Percentiles rank a stretch among this genome's conserved stretches.
Conservation (phyloP, 768 basidiomycete genomes). For the Phanerodontia chrysosporium region DNA sequence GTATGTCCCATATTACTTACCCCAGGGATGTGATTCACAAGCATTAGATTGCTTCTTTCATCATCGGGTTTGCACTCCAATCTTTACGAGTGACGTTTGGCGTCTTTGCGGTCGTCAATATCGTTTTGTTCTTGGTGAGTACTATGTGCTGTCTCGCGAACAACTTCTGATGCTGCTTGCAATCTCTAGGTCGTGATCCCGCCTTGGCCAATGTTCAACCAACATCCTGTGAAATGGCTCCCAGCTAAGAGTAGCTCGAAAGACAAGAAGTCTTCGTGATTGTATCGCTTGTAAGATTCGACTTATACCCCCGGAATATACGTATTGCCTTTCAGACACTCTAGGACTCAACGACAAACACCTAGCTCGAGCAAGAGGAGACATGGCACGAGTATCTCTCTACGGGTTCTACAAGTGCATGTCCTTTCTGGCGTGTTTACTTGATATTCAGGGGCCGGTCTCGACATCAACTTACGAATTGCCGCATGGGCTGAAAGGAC, state of each 20-base stretch:
- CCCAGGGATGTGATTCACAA: background rate
- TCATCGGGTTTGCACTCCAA: constrained; percentile 53
- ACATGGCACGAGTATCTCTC: no score
- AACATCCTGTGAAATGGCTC: constrained; percentile 60
- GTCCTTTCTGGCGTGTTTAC: no score
- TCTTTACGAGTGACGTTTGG: constrained; percentile 51
- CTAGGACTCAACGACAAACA: background rate
- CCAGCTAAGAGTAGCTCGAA: constrained; percentile 29
- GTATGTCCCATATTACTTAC: constrained; percentile 27
- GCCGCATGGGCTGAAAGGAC: no score
- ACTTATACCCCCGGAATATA: constrained; percentile 3
- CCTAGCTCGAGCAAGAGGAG: no score
- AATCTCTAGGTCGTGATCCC: constrained; percentile 52
- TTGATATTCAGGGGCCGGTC: no score
- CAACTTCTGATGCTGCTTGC: background rate
- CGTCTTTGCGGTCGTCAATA: constrained; percentile 33
- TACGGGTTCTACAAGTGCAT: no score
- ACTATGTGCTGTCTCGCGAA: background rate
- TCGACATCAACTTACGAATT: no score
- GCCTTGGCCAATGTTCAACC: constrained; percentile 66
- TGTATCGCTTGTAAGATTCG: background rate
- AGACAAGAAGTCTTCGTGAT: background rate
- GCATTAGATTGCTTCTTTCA: constrained; percentile 48
- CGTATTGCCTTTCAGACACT: background rate
- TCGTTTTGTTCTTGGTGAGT: constrained; percentile 15